These are phyloP conservation scores for Fusarium tjaetaba DNA, from an alignment of 2,329 filamentous ascomycete genomes.

Conservation along the genomic window DNA sequence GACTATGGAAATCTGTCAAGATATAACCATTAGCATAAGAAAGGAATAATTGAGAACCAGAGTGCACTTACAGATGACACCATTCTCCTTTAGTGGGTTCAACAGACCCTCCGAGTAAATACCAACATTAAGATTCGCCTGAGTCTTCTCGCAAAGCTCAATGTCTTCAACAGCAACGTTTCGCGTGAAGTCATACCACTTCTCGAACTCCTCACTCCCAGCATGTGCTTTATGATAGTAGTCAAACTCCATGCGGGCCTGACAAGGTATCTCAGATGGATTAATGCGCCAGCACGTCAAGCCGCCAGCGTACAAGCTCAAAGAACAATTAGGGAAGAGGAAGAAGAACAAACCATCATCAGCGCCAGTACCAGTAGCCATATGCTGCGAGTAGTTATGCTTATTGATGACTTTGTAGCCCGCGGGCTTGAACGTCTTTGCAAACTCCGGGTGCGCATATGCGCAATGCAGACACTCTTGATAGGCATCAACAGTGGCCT, in stretches of 20 bases:
- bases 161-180: neutral
- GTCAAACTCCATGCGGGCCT: neutral
- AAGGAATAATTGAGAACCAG: rapidly evolving
- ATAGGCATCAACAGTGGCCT: neutral
- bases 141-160: neutral
- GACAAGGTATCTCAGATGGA: neutral
- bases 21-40: neutral
- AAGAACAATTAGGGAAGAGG: neutral
- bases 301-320: neutral
- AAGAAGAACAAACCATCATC: neutral
- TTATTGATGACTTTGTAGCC: neutral
- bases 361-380: rapidly evolving
- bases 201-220: neutral
- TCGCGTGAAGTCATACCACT: neutral
- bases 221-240: neutral
- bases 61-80: neutral
- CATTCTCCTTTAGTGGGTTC: neutral
- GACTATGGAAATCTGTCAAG: neutral
- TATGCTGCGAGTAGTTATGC: neutral
- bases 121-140: rapidly evolving
- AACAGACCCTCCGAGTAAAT: neutral
- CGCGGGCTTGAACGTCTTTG: neutral
- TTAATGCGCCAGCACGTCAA: neutral
- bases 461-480: neutral
- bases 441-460: neutral